Base-by-base conservation (phyloP, 2,329 filamentous ascomycete species). In the Lasiodiplodia citricola region DNA sequence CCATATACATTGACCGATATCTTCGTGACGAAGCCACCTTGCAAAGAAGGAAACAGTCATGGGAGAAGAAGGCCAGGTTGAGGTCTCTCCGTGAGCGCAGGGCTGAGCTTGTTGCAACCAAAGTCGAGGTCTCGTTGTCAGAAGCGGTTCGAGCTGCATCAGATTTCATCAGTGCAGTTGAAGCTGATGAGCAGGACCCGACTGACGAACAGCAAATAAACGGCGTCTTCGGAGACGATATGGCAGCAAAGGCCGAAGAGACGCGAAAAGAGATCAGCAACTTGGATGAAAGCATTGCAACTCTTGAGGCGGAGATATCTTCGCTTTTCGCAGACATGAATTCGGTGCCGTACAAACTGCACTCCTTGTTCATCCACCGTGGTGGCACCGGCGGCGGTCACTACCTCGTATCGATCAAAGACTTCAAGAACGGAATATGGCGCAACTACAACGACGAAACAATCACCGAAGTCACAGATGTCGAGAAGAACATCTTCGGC, bases 321-420 rank as follows among this genome's bases (percentile, higher is more conserved):
- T 80, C 80, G 3, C 85, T 91, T 64, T 95, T 94, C 75, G 84
- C 84, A 3, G 86, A 87, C 65, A 86, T 90, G 75, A 85, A 86
- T 54, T 83, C 88, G 31, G 83, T 92, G 57, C 87, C 90, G 13
- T 99, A 98, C 78, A 89, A 89, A 16, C 87, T 99, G 4, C 94
- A 97, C 73, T 93, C 95, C 0, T 92, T 97, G 38, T 97, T 99
- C 75, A 95, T 97, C 74, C 96, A 99, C 78, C 90, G 91, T 23
- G 92, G 92, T 38, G 84, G 85, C 10, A 75, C 79, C 2, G 75
- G 75, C 16, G 86, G 86, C 37, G 96, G 96, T 0, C 96, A 99
- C 79, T 99, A 98, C 81, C 97, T 93, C 91, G 93, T 97, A 55
- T 97, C 94, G 87, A 96, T 99, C 71, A 92, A 90, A 75, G 96